Evolutionary conservation across 1,284 basidiomycete genomes (phyloP), one percentile per base, ranked within the genome.

Genomic region (Trametes hirsuta): DNA sequence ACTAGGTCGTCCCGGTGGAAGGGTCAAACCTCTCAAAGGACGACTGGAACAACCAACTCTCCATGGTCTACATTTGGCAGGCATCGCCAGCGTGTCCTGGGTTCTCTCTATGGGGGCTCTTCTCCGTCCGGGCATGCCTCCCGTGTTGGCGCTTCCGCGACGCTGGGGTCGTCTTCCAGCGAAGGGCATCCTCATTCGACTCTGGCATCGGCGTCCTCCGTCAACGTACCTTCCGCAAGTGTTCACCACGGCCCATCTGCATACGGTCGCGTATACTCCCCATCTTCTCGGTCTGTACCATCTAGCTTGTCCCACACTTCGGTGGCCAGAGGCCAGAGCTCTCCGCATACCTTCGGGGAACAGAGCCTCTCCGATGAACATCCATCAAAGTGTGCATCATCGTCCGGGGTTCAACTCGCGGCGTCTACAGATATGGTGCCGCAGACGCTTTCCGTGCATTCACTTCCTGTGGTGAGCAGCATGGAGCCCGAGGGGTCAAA

Each of bases 1-100:
- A 21, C 25, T 6, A 36, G 4, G 10, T n/a, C 24, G 18, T 34
- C 35, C 34, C 57, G n/a, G 49, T 59, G 61, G 47, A 54, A 61
- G 34, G 58, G 61, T 41, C 59, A 63, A 62, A 44, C 42, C 74
- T 67, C 71, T 11, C 64, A 71, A 59, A 68, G 65, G n/a, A 47
- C 39, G 24, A 50, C 47, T 34, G 52, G 73, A 22, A 61, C 72
- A 2, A 54, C 70, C 0, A 66, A 67, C 24, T 72, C 74, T 6
- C 75, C 73, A 51, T 81, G 79, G 80, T 73, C 80, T 12, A 80
- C 79, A 9, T 81, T 80, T 69, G 80, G 80, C 18, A 69, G 75
- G 49, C 69, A 68, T 47, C 70, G 68, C 41, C 59, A 61, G 21
- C 68, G 47, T 10, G 24, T 42, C 15, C 30, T 42, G 15, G 54